A percentile compares a stretch with the other conserved stretches of the same genome.
phyloP scores from a whole-genome alignment of 2,329 filamentous ascomycete species.

The Penicillium sp. region DNA sequence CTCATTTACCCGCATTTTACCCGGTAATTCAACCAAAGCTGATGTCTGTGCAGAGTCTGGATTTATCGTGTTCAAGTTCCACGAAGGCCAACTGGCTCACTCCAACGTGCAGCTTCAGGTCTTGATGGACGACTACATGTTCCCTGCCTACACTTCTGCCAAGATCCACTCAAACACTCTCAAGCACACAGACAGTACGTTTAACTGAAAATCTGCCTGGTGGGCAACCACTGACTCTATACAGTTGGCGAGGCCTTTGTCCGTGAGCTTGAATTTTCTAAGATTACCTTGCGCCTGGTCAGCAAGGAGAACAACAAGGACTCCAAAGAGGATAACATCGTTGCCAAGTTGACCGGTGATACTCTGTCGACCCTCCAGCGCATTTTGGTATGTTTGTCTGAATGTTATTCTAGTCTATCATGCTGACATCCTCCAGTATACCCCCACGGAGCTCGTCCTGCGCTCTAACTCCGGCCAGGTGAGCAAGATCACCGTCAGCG shows the following conservation, averaged over 20 bases:
- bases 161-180: conserved; percentile 64
- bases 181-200: conserved; percentile 74
- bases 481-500: conserved; percentile 79
- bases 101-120: conserved; percentile 76
- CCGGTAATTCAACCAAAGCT: conserved; percentile 24
- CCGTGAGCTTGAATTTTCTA: conserved; percentile 93
- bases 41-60: conserved; percentile 64
- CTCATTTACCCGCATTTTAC: background rate
- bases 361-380: conserved; percentile 84
- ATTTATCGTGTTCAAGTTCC: conserved; percentile 86
- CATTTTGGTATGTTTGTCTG: conserved; percentile 62
- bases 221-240: conserved; percentile 17
- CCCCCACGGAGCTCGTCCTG: conserved; percentile 75
- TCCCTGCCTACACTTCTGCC: conserved; percentile 78
- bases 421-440: conserved; percentile 59
- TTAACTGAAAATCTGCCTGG: background rate
- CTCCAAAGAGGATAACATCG: conserved; percentile 63
- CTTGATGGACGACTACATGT: conserved; percentile 89
- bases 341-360: conserved; percentile 78
- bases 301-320: conserved; percentile 72
- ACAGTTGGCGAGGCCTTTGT: conserved; percentile 85
- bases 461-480: conserved; percentile 70
- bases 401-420: background rate
- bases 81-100: conserved; percentile 79
- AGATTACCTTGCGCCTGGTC: conserved; percentile 79